These are phyloP conservation scores for Platanthera guangdongensis DNA, from an alignment of 106 monocot species.

Conservation along the genomic window DNA sequence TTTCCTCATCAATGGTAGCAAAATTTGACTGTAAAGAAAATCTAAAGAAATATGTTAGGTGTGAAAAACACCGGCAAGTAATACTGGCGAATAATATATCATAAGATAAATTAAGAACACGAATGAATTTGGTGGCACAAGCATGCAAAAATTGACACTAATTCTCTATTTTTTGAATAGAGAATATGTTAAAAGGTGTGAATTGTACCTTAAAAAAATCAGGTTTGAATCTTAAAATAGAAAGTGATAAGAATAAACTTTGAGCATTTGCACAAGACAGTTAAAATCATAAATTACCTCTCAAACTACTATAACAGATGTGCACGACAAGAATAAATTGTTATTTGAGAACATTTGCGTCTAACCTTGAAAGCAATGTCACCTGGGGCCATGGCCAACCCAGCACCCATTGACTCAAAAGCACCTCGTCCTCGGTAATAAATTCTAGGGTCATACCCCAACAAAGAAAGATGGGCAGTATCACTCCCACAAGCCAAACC, in stretches of 20 bases:
- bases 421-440: conserved; percentile 93
- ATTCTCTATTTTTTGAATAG: neutral
- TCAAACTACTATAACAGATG: neutral
- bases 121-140: neutral
- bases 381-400: conserved; percentile 92
- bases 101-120: neutral
- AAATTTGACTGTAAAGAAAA: conserved; percentile 72
- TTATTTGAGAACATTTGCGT: neutral
- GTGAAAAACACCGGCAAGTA: neutral
- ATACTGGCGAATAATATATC: neutral
- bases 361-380: conserved; percentile 97
- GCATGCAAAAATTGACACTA: neutral
- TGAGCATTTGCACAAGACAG: neutral
- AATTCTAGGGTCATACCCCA: conserved; percentile 86
- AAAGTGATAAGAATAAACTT: neutral
- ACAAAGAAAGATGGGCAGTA: conserved; percentile 84
- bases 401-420: conserved; percentile 98
- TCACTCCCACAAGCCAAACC: conserved; percentile 94
- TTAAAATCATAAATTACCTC: neutral
- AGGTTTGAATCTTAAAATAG: neutral
- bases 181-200: too few species aligned
- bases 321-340: neutral
- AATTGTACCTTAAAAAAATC: neutral
- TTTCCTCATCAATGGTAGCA: conserved; percentile 79
- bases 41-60: neutral